A percentile compares a stretch with the other conserved stretches of the same genome.
phyloP scores from a whole-genome alignment of 2,329 filamentous ascomycete genomes.

The Huntiella decipiens region DNA sequence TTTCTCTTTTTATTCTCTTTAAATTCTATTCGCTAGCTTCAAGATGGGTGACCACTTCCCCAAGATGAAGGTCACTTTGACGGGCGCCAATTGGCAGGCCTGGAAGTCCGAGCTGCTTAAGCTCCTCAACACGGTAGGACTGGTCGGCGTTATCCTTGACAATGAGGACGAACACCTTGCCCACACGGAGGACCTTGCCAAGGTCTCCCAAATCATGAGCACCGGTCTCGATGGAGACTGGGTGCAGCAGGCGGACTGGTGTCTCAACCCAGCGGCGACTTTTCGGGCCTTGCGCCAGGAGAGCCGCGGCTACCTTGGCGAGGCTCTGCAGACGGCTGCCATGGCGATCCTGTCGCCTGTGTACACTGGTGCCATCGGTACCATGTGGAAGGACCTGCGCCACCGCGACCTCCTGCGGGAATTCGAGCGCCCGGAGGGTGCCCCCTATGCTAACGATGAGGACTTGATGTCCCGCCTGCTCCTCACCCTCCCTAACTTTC shows the following conservation, averaged over 20 bases:
- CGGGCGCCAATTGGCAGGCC: neutral
- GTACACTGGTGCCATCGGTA: neutral
- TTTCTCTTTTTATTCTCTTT: too few species aligned
- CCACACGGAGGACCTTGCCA: too few species aligned
- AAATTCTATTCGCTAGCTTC: too few species aligned
- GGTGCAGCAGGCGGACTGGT: neutral
- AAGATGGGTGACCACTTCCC: neutral
- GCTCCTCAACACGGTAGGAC: neutral
- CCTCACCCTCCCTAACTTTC: neutral
- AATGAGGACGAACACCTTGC: neutral
- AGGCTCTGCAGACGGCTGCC: neutral
- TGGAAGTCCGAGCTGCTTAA: neutral
- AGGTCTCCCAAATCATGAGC: neutral
- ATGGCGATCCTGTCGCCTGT: neutral
- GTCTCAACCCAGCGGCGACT: neutral
- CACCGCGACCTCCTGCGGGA: neutral
- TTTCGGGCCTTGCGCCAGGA: neutral
- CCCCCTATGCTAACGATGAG: neutral
- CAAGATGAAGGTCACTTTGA: neutral
- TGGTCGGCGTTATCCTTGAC: neutral
- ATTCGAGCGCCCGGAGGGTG: neutral
- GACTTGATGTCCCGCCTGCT: neutral
- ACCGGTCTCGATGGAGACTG: neutral
- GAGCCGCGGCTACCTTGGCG: neutral
- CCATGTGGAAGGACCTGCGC: neutral